Conservation (phyloP, 2,329 filamentous ascomycete species). For the Gyromitra esculenta region DNA sequence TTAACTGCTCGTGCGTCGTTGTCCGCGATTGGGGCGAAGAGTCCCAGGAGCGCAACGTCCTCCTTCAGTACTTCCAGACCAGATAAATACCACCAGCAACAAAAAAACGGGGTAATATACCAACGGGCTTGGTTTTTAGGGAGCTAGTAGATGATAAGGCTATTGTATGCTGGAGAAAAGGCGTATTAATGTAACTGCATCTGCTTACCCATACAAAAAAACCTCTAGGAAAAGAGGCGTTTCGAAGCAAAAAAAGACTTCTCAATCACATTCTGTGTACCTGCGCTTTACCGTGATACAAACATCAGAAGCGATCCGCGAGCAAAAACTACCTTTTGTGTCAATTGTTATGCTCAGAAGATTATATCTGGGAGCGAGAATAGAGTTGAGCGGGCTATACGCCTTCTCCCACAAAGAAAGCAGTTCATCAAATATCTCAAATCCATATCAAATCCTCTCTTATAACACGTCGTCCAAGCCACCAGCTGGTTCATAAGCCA, state of each 20-base stretch:
- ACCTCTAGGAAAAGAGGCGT: conserved; percentile 33
- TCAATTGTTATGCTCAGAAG: too few species aligned
- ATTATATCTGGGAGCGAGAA: too few species aligned
- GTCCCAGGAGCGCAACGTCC: conserved; percentile 96
- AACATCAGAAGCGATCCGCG: background rate
- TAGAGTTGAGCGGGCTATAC: background rate
- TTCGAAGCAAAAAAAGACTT: conserved; percentile 44
- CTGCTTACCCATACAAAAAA: conserved; percentile 27
- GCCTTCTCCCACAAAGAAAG: background rate
- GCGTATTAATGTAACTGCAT: conserved; percentile 47
- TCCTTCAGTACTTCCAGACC: conserved; percentile 99
- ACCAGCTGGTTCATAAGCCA: background rate
- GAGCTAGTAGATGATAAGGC: conserved; percentile 17
- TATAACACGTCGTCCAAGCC: background rate
- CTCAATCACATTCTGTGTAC: background rate
- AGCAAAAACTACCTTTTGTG: background rate
- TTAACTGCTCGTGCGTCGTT: conserved; percentile 99
- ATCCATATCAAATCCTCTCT: background rate
- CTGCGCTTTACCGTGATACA: background rate
- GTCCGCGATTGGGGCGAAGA: conserved; percentile 99
- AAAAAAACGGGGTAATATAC: conserved; percentile 33
- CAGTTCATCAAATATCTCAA: background rate
- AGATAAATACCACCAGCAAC: conserved; percentile 51
- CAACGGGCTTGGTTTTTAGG: conserved; percentile 38
- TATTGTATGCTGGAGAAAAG: conserved; percentile 33